Base-by-base conservation (phyloP, 1,139 yeast genomes). In the Dujonia santamariae region DNA sequence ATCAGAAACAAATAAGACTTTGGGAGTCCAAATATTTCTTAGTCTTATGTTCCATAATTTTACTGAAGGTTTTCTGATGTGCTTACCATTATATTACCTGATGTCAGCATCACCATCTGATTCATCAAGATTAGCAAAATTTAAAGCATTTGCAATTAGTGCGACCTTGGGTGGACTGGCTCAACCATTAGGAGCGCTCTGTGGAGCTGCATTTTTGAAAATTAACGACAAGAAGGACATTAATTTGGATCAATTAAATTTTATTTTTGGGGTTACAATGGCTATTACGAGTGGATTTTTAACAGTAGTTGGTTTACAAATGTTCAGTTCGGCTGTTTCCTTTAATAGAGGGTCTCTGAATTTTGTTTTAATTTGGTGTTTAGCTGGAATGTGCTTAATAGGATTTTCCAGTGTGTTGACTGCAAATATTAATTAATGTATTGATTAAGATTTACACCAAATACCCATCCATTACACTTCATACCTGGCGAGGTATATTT, bases 11-110 rank as follows among this genome's bases (percentile, higher is more conserved):
- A 79, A 85, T 50, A 78, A 83, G 1, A 61, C 72, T 32, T 61
- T 88, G 20, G 97, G 97, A 0, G 51, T 87, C 22, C 75, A 86
- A 13, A 86, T 92, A 9, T 90, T 92, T 50, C 54, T 88, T 17
- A 87, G 96, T 37, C 69, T 92, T 47, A 77, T 90, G 15, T 76
- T 90, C 20, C 98, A 92, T 61, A 92, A 92, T 57, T 80, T 87
- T 46, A 83, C 90, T n/a, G 98, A 92, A 57, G 98, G 98, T 0
- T 88, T 92, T 54, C 79, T 94, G 17, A 88, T 92, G 85, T 87
- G 96, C 14, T 67, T 90, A 38, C 98, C 98, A 0, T 64, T 92
- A 28, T 92, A 81, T 52, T 75, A 88, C 37, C 87, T 94, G 14
- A 66, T 68, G 48, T 45, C 61, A 6, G 46, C 45, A 4, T 42